Evolutionary conservation across 768 basidiomycete genomes (phyloP).

Genomic region (Leccinum broughii): DNA sequence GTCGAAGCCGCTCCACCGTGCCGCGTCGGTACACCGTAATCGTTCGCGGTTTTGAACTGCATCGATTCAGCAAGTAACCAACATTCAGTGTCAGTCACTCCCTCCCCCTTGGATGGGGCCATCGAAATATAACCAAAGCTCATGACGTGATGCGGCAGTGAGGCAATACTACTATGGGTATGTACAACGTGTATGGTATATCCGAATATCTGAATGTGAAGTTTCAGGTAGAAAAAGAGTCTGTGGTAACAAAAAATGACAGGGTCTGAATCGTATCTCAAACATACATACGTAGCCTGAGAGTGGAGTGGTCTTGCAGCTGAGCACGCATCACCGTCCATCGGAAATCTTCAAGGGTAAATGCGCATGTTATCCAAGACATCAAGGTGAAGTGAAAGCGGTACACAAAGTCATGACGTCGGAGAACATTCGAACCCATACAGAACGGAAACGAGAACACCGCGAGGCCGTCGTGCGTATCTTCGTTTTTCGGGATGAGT

Average conservation of each 20-base stretch:
- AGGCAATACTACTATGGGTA: slow-evolving; percentile 5
- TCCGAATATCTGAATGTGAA: slow-evolving; percentile 3
- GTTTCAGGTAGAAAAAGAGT: not conserved
- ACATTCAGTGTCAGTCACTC: not conserved
- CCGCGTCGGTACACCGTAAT: no score
- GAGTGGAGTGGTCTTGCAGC: not conserved
- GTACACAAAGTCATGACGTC: slow-evolving; percentile 5
- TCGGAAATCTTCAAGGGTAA: not conserved
- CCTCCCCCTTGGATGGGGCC: not conserved
- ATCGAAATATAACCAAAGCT: not conserved
- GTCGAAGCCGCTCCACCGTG: no score
- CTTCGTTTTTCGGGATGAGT: no score
- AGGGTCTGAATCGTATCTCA: not conserved
- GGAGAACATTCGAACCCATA: not conserved
- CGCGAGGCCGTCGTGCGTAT: not conserved
- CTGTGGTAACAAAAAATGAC: not conserved
- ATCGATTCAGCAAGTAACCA: not conserved
- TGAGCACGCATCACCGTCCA: not conserved
- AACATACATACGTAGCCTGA: not conserved
- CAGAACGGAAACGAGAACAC: slow-evolving; percentile 1
- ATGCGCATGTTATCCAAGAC: slow-evolving; percentile 14
- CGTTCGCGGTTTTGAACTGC: no score
- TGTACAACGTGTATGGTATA: slow-evolving; percentile 20
- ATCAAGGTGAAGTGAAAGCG: not conserved
- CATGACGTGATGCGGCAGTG: not conserved